Base-by-base conservation (phyloP, 805 yeast genomes). In the Starmerella khaoyaiensis region DNA sequence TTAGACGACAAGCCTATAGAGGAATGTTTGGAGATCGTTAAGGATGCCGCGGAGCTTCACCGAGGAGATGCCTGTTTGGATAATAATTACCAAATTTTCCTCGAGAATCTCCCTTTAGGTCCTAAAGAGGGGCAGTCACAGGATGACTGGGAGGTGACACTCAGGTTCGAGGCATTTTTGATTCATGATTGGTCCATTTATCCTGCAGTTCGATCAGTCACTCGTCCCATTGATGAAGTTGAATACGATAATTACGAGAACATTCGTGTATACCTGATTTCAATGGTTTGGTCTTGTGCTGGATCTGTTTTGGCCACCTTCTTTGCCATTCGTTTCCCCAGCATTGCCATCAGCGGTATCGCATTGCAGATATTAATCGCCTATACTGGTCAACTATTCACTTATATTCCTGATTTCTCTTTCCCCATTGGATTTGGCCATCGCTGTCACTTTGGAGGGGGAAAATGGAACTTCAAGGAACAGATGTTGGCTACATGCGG, bases 331-430 rank as follows among this genome's bases (percentile, higher is more conserved):
- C 72, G 77, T 50, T 57, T 63, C 44, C 82, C 83, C 9, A 49
- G 68, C 3, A 63, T 76, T 38, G 49, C 63, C 21, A 55, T 76
- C 37, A 59, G 68, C 16, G 57, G 70, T 21, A 61, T 65, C 28
- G 77, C 73, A 35, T 62, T 75, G 21, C 76, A 77, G 48, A 62
- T 77, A 38, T 57, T 77, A 45, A 65, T 78, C 4, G 72, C 65
- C 54, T 80, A 81, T 3, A 45, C 69, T 22, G 86, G 84, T 38
- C 55, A 56, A 36, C 44, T 62, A 1, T 57, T 64, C 55, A 64
- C 22, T 39, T 49, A 17, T 49, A 51, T 33, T 20, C 46, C 48
- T 12, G 36, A 31, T 4, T 34, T 35, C 32, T 42, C 44, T 11
- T 31, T 33, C 38, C 47, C 40, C 7, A 21, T 38, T 22, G 45